A percentile compares a stretch with the other conserved stretches of the same genome.
Conservation (phyloP, 2,329 filamentous ascomycete species). For the Magnaporthiopsis incrustans region DNA sequence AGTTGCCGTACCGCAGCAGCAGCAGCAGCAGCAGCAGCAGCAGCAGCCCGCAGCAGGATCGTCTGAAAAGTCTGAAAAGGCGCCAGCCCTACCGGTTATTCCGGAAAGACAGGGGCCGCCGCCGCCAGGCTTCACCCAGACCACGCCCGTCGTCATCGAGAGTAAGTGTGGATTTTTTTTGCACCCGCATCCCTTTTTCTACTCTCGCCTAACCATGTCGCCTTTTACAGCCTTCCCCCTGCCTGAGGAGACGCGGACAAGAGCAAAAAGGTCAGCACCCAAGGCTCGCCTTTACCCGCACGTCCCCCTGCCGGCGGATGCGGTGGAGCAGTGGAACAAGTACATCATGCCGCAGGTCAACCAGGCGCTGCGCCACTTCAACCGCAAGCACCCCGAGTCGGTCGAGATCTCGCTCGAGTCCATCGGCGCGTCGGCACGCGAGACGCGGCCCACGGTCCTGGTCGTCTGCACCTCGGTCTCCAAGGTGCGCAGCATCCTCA, state of each 20-base stretch:
- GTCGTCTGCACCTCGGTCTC: constrained; percentile 69
- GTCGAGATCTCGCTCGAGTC: constrained; percentile 71
- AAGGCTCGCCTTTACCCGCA: constrained; percentile 48
- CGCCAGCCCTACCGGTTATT: not conserved
- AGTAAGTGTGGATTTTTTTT: not conserved
- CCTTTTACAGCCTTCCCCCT: not conserved
- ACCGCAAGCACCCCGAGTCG: constrained; percentile 66
- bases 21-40: not conserved
- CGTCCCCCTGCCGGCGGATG: constrained; percentile 47
- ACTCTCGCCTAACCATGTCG: not conserved
- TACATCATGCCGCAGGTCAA: constrained; percentile 67
- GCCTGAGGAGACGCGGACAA: not conserved
- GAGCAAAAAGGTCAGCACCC: constrained; percentile 4
- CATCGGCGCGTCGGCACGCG: constrained; percentile 59
- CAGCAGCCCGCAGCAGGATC: constrained; percentile 11
- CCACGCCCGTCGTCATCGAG: constrained; percentile 8
- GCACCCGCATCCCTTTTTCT: not conserved
- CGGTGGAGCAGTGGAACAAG: constrained; percentile 64
- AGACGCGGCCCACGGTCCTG: constrained; percentile 63
- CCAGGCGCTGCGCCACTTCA: constrained; percentile 59
- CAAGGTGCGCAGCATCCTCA: constrained; percentile 64
- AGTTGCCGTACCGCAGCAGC: not conserved
- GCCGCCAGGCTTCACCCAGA: constrained; percentile 5
- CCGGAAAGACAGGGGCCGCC: constrained; percentile 1
- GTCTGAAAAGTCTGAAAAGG: constrained; percentile 12